Conservation (phyloP, 1,284 basidiomycete species). For the Ustilago nuda region DNA sequence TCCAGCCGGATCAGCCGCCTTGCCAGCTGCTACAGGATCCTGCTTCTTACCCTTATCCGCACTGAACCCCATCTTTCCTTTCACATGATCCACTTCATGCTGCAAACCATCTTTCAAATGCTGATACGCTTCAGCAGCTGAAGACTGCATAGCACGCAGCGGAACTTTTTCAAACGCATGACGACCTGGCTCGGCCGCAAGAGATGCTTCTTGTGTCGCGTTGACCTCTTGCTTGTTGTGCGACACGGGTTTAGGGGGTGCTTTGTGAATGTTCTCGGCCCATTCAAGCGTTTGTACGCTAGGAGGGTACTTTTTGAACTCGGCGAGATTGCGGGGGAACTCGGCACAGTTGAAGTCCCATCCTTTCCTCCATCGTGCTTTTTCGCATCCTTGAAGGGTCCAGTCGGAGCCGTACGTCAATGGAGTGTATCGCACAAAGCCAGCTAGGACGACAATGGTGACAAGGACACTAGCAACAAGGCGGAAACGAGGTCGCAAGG, state of each 20-base stretch:
- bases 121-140: conserved; percentile 22
- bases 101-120: conserved; percentile 33
- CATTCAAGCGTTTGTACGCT: conserved; percentile 42
- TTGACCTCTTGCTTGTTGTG: conserved; percentile 5
- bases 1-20: conserved; percentile 41
- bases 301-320: conserved; percentile 54
- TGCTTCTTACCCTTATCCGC: neutral
- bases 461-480: conserved; percentile 83
- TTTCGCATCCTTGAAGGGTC: conserved; percentile 83
- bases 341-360: conserved; percentile 94
- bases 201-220: conserved; percentile 10
- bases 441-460: conserved; percentile 80
- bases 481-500: conserved; percentile 80
- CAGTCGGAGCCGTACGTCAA: conserved; percentile 86
- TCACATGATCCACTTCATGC: conserved; percentile 38
- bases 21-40: conserved; percentile 25
- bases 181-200: conserved; percentile 40
- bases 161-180: conserved; percentile 51
- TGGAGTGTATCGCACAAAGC: conserved; percentile 83
- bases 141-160: conserved; percentile 33
- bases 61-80: conserved; percentile 28
- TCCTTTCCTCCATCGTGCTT: conserved; percentile 84
- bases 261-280: conserved; percentile 9
- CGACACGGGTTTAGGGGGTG: neutral
- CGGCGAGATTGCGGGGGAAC: conserved; percentile 48